Percentiles rank a stretch among this genome's conserved stretches.
Conservation (phyloP, 306 rosid genomes). For the Citrullus colocynthis region DNA sequence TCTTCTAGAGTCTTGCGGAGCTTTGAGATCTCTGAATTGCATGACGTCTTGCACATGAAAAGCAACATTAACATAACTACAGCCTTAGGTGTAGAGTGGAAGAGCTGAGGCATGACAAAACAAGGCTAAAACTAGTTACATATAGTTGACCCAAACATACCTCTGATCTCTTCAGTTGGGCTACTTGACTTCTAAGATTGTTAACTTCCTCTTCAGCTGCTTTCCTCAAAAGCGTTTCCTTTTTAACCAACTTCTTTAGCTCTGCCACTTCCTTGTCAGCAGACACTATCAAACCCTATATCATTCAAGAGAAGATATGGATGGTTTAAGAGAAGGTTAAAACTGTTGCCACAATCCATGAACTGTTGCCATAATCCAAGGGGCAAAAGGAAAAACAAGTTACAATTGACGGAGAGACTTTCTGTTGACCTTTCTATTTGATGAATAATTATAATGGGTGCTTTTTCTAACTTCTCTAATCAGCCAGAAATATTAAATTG, state of each 20-base stretch:
- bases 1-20: slow-evolving; percentile 61
- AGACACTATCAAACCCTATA: not conserved
- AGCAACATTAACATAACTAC: not conserved
- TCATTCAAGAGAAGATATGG: not conserved
- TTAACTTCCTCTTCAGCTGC: slow-evolving; percentile 71
- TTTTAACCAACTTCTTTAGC: slow-evolving; percentile 53
- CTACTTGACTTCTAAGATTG: slow-evolving; percentile 49
- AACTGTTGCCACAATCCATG: not conserved
- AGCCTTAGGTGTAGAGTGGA: not conserved
- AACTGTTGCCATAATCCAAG: not conserved
- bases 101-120: slow-evolving; percentile 2
- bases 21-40: slow-evolving; percentile 57
- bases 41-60: slow-evolving; percentile 40
- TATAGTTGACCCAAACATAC: slow-evolving; percentile 31
- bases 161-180: slow-evolving; percentile 76
- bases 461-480: not conserved
- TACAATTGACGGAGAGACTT: not conserved
- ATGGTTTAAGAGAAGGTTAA: not conserved
- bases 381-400: not conserved
- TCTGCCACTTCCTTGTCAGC: slow-evolving; percentile 50
- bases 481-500: not conserved
- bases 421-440: not conserved
- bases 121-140: slow-evolving; percentile 6
- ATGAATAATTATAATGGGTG: not conserved
- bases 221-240: slow-evolving; percentile 58